Base-by-base conservation (phyloP, 2,329 filamentous ascomycete genomes). In the Venturia pyrina region DNA sequence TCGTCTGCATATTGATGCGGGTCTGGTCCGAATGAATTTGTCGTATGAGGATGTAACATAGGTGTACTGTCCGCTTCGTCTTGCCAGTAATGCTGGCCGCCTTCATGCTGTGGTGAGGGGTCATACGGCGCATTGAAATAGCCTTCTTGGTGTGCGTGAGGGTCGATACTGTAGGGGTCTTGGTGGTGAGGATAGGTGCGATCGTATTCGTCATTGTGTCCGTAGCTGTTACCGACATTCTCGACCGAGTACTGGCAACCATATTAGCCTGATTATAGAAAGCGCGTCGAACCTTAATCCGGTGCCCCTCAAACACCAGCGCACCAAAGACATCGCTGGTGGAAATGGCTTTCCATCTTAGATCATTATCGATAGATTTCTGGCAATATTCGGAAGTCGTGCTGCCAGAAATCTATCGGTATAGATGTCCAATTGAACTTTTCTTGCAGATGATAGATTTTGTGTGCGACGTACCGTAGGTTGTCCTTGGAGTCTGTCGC, bases 51-150 rank as follows among this genome's bases (percentile, higher is more conserved):
- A 32, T 84, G 79, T 43, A 98, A 79, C 78, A 98, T 96, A 1
- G 93, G 93, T 63, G 86, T 82, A 62, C 83, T 80, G 70, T 92
- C 89, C 61, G 90, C 85, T 66, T 88, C 86, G 46, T 90, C 87
- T 70, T 89, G 79, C 75, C 80, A 90, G 68, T 86, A 88, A 53
- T 82, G 80, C 65, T 78, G 77, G 24, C 76, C 75, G 65, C 78
- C 77, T 28, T 76, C 75, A 21, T 88, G 85, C 46, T 85, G 79
- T 5, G 82, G 82, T 11, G 84, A 80, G 15, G 91, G 89, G 69
- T 92, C 85, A 76, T 96, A 96, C 1, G 91, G 89, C 70, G 89
- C 86, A 71, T 88, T 90, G 75, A 89, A 93, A 79, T 96, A 96
- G 65, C 86, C 85, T 76, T 96, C 91, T 74, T 95, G 91, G 72